A percentile compares a stretch with the other conserved stretches of the same genome.
Evolutionary conservation across 2,329 filamentous ascomycete species (phyloP).

Genomic region (Alternaria angustiovoidea): DNA sequence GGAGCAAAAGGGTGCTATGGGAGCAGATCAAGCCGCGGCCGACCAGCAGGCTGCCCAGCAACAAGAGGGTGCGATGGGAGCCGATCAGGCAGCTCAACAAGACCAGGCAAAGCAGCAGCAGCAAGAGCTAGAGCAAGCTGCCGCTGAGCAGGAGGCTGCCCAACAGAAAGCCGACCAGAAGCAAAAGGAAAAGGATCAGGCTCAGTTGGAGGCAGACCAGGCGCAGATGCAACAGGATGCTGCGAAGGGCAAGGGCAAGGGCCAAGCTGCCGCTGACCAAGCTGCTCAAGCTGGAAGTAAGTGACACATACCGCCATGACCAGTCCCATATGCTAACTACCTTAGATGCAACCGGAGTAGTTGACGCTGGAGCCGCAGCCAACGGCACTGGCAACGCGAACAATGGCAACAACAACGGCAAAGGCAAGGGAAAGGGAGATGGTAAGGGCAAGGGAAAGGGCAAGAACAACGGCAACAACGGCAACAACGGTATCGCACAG

Average conservation of each 20-base stretch:
- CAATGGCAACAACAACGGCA: conserved; percentile 11
- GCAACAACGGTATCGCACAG: conserved; percentile 5
- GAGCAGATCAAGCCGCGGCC: conserved; percentile 7
- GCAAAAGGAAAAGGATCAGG: conserved; percentile 10
- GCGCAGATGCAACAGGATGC: conserved; percentile 14
- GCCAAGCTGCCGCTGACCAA: not conserved
- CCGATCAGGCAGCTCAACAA: conserved; percentile 7
- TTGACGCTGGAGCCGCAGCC: conserved; percentile 5
- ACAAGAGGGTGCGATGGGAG: not conserved
- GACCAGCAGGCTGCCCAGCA: conserved; percentile 9
- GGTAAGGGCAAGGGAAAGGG: conserved; percentile 13
- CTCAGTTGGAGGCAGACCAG: conserved; percentile 7
- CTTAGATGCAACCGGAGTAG: conserved; percentile 18
- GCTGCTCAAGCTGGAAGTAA: conserved; percentile 24
- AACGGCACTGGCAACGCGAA: not conserved
- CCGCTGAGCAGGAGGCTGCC: conserved; percentile 13
- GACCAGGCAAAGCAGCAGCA: conserved; percentile 4
- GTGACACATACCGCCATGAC: not conserved
- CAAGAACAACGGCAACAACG: conserved; percentile 2
- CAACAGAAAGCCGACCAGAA: conserved; percentile 9
- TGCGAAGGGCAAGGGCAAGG: conserved; percentile 5
- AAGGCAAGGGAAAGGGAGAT: conserved; percentile 19
- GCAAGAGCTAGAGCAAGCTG: conserved; percentile 12
- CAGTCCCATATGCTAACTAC: not conserved
- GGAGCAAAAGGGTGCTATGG: not conserved